Evolutionary conservation across 768 basidiomycete genomes (phyloP).

Genomic region (Pleurotus giganteus): DNA sequence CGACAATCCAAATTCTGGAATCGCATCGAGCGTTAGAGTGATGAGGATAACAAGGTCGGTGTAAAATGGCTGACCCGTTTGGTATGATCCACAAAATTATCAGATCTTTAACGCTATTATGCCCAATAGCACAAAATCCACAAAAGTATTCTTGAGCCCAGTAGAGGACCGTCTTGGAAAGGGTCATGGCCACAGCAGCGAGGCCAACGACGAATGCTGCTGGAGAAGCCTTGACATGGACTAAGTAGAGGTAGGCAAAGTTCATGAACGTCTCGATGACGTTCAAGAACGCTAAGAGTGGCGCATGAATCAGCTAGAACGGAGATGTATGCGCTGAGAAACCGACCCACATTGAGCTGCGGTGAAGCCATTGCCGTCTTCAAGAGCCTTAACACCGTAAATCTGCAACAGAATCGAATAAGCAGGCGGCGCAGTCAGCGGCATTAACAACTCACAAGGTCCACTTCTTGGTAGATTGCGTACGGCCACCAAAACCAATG

Average conservation of each 20-base stretch:
- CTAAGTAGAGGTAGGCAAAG: conserved; percentile 71
- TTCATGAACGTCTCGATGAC: conserved; percentile 77
- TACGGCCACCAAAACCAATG: conserved; percentile 94
- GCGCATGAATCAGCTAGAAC: background rate
- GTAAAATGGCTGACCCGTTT: conserved; percentile 59
- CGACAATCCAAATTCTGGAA: conserved; percentile 70
- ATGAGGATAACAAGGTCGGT: background rate
- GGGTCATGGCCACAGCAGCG: conserved; percentile 68
- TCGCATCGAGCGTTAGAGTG: background rate
- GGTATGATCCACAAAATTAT: conserved; percentile 70
- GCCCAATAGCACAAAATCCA: conserved; percentile 68
- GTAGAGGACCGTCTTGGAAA: conserved; percentile 86
- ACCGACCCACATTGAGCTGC: conserved; percentile 73
- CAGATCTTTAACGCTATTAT: conserved; percentile 56
- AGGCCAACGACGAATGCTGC: conserved; percentile 77
- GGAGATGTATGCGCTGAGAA: background rate
- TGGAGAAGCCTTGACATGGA: conserved; percentile 59
- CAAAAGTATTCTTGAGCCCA: conserved; percentile 79
- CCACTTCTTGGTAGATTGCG: conserved; percentile 64
- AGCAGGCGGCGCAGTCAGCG: background rate
- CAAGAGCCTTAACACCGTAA: conserved; percentile 69
- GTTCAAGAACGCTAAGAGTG: conserved; percentile 67
- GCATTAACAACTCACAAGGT: conserved; percentile 26
- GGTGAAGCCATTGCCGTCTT: conserved; percentile 73
- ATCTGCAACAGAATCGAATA: conserved; percentile 49